Evolutionary conservation across 805 yeast species (phyloP).

Genomic region (Cyberlindnera xishuangbannaensis): DNA sequence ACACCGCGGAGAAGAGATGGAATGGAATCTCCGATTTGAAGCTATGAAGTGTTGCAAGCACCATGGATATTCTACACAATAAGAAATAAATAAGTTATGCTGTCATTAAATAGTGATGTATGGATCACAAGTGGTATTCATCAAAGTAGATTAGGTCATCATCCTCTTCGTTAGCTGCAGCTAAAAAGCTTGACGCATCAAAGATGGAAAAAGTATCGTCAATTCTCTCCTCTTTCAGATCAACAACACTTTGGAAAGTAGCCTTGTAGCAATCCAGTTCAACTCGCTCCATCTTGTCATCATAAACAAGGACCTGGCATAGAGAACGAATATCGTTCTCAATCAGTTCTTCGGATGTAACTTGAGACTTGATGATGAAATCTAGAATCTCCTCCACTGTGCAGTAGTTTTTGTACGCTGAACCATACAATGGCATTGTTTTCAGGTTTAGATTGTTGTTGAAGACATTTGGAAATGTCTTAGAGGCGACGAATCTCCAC

Average conservation of each 20-base stretch:
- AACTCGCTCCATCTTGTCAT: slow-evolving; percentile 72
- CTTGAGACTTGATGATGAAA: slow-evolving; percentile 64
- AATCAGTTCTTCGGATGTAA: slow-evolving; percentile 77
- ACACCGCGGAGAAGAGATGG: slow-evolving; percentile 42
- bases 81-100: too few species aligned
- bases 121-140: too few species aligned
- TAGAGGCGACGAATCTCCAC: slow-evolving; percentile 79
- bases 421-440: slow-evolving; percentile 39
- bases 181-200: slow-evolving; percentile 35
- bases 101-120: too few species aligned
- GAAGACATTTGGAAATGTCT: slow-evolving; percentile 72
- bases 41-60: slow-evolving; percentile 5
- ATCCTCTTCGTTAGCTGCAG: slow-evolving; percentile 29
- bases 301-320: slow-evolving; percentile 83
- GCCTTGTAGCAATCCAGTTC: slow-evolving; percentile 65
- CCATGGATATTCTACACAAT: too few species aligned
- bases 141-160: slow-evolving; percentile 41
- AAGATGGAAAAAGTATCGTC: slow-evolving; percentile 34
- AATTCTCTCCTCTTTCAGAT: slow-evolving; percentile 38
- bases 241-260: slow-evolving; percentile 76
- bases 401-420: slow-evolving; percentile 59
- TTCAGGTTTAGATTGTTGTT: slow-evolving; percentile 25
- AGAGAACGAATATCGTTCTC: slow-evolving; percentile 69
- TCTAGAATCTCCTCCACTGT: slow-evolving; percentile 68
- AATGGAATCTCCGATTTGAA: slow-evolving; percentile 13